Evolutionary conservation across 495 filamentous ascomycete species (phyloP).

Genomic region (Penicillium cosmopolitanum): DNA sequence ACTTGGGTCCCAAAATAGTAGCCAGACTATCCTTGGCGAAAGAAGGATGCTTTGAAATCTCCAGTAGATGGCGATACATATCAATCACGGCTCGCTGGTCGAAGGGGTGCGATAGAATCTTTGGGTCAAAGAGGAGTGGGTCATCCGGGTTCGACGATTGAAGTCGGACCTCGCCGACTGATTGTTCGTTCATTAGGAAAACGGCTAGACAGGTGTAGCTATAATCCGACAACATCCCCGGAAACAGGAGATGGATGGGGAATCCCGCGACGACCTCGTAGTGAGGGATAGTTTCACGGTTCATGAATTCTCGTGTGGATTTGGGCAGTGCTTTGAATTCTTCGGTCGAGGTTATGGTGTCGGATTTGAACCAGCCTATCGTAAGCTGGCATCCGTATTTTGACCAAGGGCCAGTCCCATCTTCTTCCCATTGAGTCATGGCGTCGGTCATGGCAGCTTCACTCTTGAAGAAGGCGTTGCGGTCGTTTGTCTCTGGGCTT

Average conservation of each 20-base stretch:
- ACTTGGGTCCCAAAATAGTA: conserved; percentile 46
- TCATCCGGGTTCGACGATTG: conserved; percentile 57
- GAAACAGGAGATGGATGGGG: conserved; percentile 33
- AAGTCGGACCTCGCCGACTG: conserved; percentile 55
- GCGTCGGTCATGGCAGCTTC: conserved; percentile 43
- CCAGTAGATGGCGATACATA: conserved; percentile 49
- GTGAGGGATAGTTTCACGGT: conserved; percentile 48
- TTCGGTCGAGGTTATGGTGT: conserved; percentile 33
- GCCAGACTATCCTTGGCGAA: conserved; percentile 52
- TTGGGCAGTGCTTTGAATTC: conserved; percentile 51
- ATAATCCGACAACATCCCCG: conserved; percentile 31
- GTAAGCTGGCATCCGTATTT: conserved; percentile 41
- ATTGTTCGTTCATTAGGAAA: conserved; percentile 44
- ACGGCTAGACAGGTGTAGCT: conserved; percentile 34
- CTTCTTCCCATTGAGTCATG: conserved; percentile 49
- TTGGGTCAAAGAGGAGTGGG: conserved; percentile 60
- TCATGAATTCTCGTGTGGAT: conserved; percentile 41
- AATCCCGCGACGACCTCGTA: conserved; percentile 47
- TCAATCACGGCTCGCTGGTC: conserved; percentile 60
- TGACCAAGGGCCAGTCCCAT: conserved; percentile 51
- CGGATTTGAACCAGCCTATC: conserved; percentile 59
- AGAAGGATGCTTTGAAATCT: conserved; percentile 45
- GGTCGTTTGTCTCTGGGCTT: conserved; percentile 34
- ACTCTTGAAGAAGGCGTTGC: conserved; percentile 36
- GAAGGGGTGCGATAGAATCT: conserved; percentile 58